Base-by-base conservation (phyloP, 305 asterid species). In the Plantago coronopus region DNA sequence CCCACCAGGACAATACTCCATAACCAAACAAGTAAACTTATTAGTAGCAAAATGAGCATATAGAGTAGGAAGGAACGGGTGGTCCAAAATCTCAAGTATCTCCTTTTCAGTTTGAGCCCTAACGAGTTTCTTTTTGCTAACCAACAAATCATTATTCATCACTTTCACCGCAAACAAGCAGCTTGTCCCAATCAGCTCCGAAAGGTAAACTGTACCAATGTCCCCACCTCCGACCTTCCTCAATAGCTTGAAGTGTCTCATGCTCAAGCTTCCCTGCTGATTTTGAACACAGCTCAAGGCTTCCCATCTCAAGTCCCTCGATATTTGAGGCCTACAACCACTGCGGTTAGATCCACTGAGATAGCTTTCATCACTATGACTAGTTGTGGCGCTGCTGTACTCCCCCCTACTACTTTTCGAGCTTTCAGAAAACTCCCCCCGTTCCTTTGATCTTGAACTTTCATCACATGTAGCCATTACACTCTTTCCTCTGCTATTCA, bases 1-100 rank as follows among this genome's bases (percentile, higher is more conserved):
- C 38, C 97, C 95, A 17, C 97, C 97, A 0, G 95, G 95, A 62
- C 95, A 91, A 70, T 83, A 83, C 57, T 93, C 97, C 88, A 83
- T 83, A 51, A 93, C 95, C 65, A 93, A 67, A 67, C 96, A 93
- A 13, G 89, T 82, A 68, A 74, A 88, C 53, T 83, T 88, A 61
- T 75, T 86, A 2, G 89, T 82, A 21, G 59, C 69, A 60, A 88
- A 86, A 73, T 86, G 85, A 20, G 84, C 83, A 76, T 80, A 88
- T 14, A 91, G 88, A 16, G 91, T 84, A 45, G 98, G 98, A 46
- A 91, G 94, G 74, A 91, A 88, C 0, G 98, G 98, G 66, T 88
- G 96, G 72, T 88, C 95, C 50, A 91, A 73, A 71, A 83, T 78
- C 75, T 86, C 88, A 71, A 91, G 69, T 68, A 91, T 84, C 78